phyloP scores from a whole-genome alignment of 2,329 filamentous ascomycete genomes.

The Talaromyces sp. region DNA sequence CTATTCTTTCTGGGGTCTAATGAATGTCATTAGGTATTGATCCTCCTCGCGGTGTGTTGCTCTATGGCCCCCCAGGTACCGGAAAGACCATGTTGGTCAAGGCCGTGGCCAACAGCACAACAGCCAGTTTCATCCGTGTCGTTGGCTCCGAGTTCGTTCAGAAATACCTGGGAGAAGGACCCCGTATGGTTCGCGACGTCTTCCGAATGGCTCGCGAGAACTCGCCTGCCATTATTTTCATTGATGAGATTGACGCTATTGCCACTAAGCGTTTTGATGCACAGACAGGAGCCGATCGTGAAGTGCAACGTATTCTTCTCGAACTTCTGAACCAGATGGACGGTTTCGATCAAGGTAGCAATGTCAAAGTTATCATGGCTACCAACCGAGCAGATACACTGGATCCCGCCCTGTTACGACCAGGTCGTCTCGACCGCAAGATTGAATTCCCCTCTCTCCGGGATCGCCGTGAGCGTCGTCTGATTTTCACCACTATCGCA shows the following conservation, averaged over 20 bases:
- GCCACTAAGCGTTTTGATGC: conserved; percentile 99
- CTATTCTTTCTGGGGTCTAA: conserved; percentile 25
- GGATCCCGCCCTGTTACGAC: conserved; percentile 86
- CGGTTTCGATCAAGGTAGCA: conserved; percentile 96
- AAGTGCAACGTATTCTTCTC: conserved; percentile 96
- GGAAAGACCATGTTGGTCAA: conserved; percentile 98
- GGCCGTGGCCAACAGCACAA: conserved; percentile 96
- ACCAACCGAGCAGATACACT: conserved; percentile 96
- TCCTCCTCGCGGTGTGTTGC: conserved; percentile 88
- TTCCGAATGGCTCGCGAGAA: conserved; percentile 99
- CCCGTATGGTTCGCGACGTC: conserved; percentile 97
- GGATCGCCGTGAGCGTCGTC: conserved; percentile 87
- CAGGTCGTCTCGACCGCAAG: conserved; percentile 91
- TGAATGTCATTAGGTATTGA: conserved; percentile 63
- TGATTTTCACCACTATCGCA: conserved; percentile 98
- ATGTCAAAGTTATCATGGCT: conserved; percentile 99
- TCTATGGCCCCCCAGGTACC: conserved; percentile 93
- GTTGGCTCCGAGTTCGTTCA: conserved; percentile 98
- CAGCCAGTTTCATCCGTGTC: conserved; percentile 96
- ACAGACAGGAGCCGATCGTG: conserved; percentile 94
- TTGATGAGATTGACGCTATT: conserved; percentile 98
- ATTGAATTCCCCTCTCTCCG: conserved; percentile 97
- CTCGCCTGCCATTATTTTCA: conserved; percentile 97
- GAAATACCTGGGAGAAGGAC: conserved; percentile 96
- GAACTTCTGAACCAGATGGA: conserved; percentile 99